Conservation (phyloP, 768 basidiomycete species). For the Russula sp. region DNA sequence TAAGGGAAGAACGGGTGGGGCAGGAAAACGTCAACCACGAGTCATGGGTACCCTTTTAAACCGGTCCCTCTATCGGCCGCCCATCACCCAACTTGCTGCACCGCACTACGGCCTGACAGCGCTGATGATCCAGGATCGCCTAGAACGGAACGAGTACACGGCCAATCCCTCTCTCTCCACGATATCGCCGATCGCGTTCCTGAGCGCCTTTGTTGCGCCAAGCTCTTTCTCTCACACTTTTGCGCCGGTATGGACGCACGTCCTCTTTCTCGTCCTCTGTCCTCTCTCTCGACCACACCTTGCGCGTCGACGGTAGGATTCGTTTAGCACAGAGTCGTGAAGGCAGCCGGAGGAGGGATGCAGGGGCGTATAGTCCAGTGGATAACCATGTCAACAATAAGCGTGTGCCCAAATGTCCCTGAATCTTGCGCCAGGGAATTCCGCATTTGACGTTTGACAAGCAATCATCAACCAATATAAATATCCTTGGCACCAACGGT, state of each 20-base stretch:
- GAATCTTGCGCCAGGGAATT: too few relatives aligned
- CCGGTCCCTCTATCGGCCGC: neutral
- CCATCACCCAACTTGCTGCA: neutral
- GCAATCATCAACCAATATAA: too few relatives aligned
- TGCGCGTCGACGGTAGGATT: neutral
- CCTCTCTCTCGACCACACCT: neutral
- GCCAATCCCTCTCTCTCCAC: neutral
- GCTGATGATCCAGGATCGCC: neutral
- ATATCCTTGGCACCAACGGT: too few relatives aligned
- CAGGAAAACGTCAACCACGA: neutral
- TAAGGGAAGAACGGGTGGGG: neutral
- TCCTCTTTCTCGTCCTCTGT: neutral
- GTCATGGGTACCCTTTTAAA: too few relatives aligned
- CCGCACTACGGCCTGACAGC: neutral
- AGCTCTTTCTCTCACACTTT: neutral
- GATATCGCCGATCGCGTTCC: too few relatives aligned
- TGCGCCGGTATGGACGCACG: too few relatives aligned
- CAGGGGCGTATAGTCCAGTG: too few relatives aligned
- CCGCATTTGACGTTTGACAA: too few relatives aligned
- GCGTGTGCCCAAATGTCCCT: too few relatives aligned
- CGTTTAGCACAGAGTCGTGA: neutral
- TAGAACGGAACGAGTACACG: neutral
- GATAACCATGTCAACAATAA: too few relatives aligned
- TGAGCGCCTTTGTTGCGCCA: neutral
- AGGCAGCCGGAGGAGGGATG: neutral